Evolutionary conservation across 1,284 basidiomycete genomes (phyloP), one percentile per base, ranked within the genome.

Genomic region (Cystobasidium slooffiae): DNA sequence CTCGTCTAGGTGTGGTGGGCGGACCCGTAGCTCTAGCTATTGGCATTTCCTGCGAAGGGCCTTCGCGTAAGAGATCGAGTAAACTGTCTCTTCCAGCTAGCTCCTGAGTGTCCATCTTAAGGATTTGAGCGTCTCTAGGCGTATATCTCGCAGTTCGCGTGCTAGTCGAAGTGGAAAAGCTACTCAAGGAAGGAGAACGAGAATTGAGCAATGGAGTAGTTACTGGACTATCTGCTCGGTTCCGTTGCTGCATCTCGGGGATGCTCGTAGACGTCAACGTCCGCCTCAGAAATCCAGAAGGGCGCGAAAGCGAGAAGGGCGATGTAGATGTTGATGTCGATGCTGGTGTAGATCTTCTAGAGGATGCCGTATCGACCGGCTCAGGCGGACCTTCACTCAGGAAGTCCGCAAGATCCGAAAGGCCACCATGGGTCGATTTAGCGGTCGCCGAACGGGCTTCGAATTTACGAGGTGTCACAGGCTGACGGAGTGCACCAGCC

Each of bases 371-470:
- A 20, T 14, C 47, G 16, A 51, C 14, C 1, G 47, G 47, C 20
- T 16, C 31, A 31, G 31, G 31, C 31, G 44, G 69, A 9, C 44
- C 75, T n/a, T 59, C 69, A 39, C 51, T 65, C 52, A 75, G 51
- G 20, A 75, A 75, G n/a, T 72, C 75, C 16, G 69, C 69, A 22
- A 75, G 49, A 14, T 61, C 55, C 20, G 44, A 55, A 18, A 66
- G 47, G 3, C 49, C 56, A 49, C 58, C 46, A 22, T 20, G 51
- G 1, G 41, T n/a, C 12, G 59, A 22, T 10, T 68, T 39, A 8
- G 68, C 41, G 10, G 52, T 58, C 7, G 68, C 74, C 12, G 74
- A 56, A 3, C 74, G 68, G 24, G 74, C 51, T 43, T 39, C 63
- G 18, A 68, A 39, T 24, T 53, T 20, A 22, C 24, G n/a, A 8